A percentile compares a stretch with the other conserved stretches of the same genome.
Conservation (phyloP, 345 rosid genomes). For the Euphorbia pulcherrima region DNA sequence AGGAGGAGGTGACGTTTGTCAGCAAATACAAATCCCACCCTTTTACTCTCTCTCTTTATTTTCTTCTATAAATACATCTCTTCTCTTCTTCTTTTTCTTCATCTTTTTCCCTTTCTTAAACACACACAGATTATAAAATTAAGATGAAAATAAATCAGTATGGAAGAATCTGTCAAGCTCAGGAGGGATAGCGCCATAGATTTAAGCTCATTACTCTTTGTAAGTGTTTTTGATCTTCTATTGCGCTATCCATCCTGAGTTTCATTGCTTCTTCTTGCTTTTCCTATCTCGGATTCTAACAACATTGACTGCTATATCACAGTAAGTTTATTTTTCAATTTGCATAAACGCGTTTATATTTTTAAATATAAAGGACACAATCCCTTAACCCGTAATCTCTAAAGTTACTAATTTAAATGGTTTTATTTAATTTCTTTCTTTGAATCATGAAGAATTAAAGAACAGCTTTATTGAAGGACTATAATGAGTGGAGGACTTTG, state of each 20-base stretch:
- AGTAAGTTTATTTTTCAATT: too few species aligned
- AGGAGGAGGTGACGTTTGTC: constrained; percentile 31
- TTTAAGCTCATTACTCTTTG: neutral
- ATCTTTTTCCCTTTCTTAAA: too few species aligned
- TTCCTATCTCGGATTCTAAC: neutral
- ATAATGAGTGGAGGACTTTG: constrained; percentile 1
- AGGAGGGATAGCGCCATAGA: constrained; percentile 81
- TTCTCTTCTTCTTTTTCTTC: neutral
- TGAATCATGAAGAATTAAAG: too few species aligned
- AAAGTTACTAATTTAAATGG: too few species aligned
- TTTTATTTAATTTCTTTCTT: too few species aligned
- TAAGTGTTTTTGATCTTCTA: neutral
- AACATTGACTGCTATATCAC: neutral
- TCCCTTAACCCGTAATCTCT: too few species aligned
- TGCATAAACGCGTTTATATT: too few species aligned
- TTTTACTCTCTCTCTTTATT: neutral
- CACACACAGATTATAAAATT: too few species aligned
- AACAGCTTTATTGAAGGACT: too few species aligned
- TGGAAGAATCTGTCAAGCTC: constrained; percentile 69
- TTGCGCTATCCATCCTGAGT: constrained; percentile 87
- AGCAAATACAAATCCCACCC: constrained; percentile 14
- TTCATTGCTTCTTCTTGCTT: constrained; percentile 56
- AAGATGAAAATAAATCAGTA: constrained; percentile 15
- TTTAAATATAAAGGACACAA: too few species aligned
- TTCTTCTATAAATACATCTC: neutral